Conservation (phyloP, 2,329 filamentous ascomycete genomes). For the Cercospora sp. region DNA sequence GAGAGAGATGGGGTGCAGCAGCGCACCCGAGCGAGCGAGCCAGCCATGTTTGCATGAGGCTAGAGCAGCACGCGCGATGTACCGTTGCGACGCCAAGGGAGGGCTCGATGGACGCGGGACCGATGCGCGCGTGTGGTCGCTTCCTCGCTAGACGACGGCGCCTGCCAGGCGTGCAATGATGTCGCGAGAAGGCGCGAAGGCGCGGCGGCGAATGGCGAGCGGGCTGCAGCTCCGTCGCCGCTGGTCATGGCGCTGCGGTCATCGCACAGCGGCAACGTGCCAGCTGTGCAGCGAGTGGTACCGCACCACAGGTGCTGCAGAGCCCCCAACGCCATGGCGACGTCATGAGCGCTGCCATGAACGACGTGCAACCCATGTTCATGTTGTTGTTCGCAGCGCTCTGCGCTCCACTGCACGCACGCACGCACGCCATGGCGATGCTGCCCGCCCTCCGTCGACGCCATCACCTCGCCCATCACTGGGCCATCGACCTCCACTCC, state of each 20-base stretch:
- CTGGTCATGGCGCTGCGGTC: no score
- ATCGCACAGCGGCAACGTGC: not conserved
- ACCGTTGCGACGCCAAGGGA: slow-evolving; percentile 1
- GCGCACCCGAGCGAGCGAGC: not conserved
- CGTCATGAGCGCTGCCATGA: not conserved
- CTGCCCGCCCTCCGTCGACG: not conserved
- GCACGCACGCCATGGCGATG: not conserved
- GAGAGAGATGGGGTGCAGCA: slow-evolving; percentile 11
- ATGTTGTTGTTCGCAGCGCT: not conserved
- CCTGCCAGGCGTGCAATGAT: slow-evolving; percentile 1
- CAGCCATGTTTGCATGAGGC: not conserved
- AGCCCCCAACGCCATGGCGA: not conserved
- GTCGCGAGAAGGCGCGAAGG: not conserved
- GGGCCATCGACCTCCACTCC: not conserved
- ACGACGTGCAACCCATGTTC: not conserved
- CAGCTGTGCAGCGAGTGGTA: not conserved
- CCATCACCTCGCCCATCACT: not conserved
- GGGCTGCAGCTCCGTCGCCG: not conserved
- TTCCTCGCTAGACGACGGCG: not conserved
- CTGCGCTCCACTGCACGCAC: not conserved
- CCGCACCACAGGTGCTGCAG: not conserved
- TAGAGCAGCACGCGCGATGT: not conserved
- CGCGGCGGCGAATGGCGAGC: not conserved
- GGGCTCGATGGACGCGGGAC: not conserved
- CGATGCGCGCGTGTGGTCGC: not conserved